Base-by-base conservation (phyloP, 176 grass and related monocot genomes). In the Rhynchospora tenuis region DNA sequence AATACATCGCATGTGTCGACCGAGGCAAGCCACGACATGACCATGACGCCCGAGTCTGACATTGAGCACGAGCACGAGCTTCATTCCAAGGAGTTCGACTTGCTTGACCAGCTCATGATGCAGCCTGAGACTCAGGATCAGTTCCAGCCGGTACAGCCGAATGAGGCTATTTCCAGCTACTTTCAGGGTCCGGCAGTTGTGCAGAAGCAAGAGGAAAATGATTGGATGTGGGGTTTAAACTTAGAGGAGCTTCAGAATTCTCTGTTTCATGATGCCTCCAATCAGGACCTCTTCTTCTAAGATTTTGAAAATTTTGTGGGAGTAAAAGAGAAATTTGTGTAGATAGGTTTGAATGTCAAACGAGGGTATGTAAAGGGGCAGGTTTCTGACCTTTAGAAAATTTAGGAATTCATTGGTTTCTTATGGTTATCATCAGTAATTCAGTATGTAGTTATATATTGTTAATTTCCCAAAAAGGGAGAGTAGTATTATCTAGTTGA, bases 31-130 rank as follows among this genome's bases (percentile, higher is more conserved):
- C 64, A 66, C 0, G 81, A 88, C 59, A 84, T 54, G 51, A 78
- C 77, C 87, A 89, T 78, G 82, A 89, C 87, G 17, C 82, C 75
- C 0, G 87, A 89, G 77, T 89, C 87, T 2, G 87, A 89, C 20
- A 71, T 89, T 2, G 87, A 89, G 5, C 81, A 88, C 9, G 87
- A 88, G 46, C 81, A 65, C 3, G 44, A 82, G 61, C 26, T 45
- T 8, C 52, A 48, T 6, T 73, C 83, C 1, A 67, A 48, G 0
- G 74, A 85, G 60, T 73, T 51, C 3, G 61, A 84, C 44, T 45
- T 69, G 43, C 0, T 80, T 1, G 61, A 31, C 5, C 77, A 50
- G 52, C 5, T 79, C 26, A 57, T 61, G 17, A 62, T 11, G n/a
- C 52, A 73, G 61, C 46, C 69, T 76, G 62, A 48, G 17, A 43